Evolutionary conservation across 768 basidiomycete species (phyloP), one percentile per base, ranked within the genome.

Genomic region (Russula lepida): DNA sequence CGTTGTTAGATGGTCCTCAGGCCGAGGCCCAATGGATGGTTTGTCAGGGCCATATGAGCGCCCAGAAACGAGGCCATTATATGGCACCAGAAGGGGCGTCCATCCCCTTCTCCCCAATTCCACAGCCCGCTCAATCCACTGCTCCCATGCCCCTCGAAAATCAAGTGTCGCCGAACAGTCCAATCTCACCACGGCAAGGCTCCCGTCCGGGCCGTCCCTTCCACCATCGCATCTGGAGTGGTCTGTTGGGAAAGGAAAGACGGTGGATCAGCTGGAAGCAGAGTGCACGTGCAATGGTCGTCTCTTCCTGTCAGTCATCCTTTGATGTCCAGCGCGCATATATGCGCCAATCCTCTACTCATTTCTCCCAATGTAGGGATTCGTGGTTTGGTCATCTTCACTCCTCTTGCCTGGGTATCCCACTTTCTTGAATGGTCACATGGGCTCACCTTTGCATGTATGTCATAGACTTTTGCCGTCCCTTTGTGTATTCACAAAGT

Each of bases 391-490:
- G 11, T 70, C 48, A 6, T 72, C 37, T 54, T 65, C 50, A 53
- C 72, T 3, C 71, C 71, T 4, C 1, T 72, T 44, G 65, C 71
- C 5, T 72, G 71, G 71, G 62, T 51, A 2, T 60, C 70, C n/a
- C 70, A 72, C 54, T 72, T 69, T 47, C 35, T 19, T 5, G 43
- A 54, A 46, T 68, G 68, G 69, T 13, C 46, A 5, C 44, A 56
- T 47, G 52, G 44, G 4, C 19, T 50, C 25, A 59, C 62, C 32
- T 72, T 72, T 39, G 56, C 66, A 25, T 52, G 70, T 71, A 60
- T 32, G 70, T n/a, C 5, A 4, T 51, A 13, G 12, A 3, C 41
- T 17, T 37, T n/a, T 25, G 19, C 7, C 30, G 3, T 30, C 17
- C 6, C 9, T 19, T 4, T 8, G 25, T 51, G 12, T 6, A 7